Base-by-base conservation (phyloP, 768 basidiomycete species). In the Russula ochroleuca region DNA sequence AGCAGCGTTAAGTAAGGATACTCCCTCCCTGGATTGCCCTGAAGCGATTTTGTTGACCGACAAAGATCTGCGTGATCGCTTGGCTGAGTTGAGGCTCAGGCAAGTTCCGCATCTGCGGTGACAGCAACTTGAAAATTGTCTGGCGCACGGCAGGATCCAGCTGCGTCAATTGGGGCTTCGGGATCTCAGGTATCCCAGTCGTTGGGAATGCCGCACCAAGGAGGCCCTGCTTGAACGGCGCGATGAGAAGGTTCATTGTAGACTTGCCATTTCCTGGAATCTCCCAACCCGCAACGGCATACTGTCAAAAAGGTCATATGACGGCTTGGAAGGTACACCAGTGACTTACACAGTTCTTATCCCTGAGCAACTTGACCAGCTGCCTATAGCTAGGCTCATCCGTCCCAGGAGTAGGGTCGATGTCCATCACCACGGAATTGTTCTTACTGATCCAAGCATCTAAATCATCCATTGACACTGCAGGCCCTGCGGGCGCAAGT, bases 241-340 rank as follows among this genome's bases (percentile, higher is more conserved):
- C 52, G 59, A 68, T 58, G 59, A 67, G 66, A 28, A 68, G 48
- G 52, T 63, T 68, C 49, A 15, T 59, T 9, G 53, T 51, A 15
- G 35, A 9, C 21, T 45, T 55, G 17, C 43, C 54, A 8, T 17
- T 41, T 9, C 68, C 68, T n/a, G 55, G 66, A 8, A 67, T 59
- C 14, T 61, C 59, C 68, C 68, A 68, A 5, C 56, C 52, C 50
- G 66, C 59, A 28, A 64, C 19, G 11, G 68, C 68, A n/a, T 68
- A 68, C 68, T 67, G 35, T 58, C 37, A n/a, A 57, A 8, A 54
- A 9, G 1, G 17, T 64, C 8, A 59, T 38, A 49, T 38, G 33
- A n/a, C 0, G 33, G 5, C 21, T 38, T 47, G 9, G 17, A 3
- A 17, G 38, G 2, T 48, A 43, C 21, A 10, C 11, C 23, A 10